phyloP scores from a whole-genome alignment of 2,329 filamentous ascomycete genomes.

The Aspergillus terreus region DNA sequence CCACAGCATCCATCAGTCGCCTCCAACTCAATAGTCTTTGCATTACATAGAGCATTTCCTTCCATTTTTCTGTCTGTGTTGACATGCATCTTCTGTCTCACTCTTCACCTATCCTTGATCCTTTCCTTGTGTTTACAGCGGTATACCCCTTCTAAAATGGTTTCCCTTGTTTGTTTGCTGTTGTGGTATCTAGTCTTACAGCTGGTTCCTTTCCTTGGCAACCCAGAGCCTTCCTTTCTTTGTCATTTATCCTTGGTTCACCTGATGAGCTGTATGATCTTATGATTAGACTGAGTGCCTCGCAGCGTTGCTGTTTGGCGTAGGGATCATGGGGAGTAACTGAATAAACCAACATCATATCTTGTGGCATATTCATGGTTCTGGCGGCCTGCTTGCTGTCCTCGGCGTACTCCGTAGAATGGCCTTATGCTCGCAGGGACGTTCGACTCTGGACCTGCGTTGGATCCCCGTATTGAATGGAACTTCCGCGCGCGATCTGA shows the following conservation, averaged over 20 bases:
- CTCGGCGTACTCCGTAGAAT: no score
- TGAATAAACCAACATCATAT: not conserved
- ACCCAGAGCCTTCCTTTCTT: constrained; percentile 6
- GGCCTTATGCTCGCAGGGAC: no score
- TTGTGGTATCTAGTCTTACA: constrained; percentile 11
- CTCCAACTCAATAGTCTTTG: constrained; percentile 4
- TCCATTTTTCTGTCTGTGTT: constrained; percentile 1
- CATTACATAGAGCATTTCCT: constrained; percentile 4
- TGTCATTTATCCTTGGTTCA: constrained; percentile 5
- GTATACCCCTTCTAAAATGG: constrained; percentile 28
- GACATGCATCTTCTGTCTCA: not conserved
- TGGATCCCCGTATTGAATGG: no score
- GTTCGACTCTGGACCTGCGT: no score
- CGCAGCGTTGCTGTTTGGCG: not conserved
- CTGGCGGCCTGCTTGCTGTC: no score
- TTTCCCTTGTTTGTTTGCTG: constrained; percentile 19
- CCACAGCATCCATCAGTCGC: constrained; percentile 32
- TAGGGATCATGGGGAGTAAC: not conserved
- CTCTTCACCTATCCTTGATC: constrained; percentile 1
- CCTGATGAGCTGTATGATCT: constrained; percentile 17
- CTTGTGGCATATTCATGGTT: no score
- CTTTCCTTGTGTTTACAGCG: constrained; percentile 25
- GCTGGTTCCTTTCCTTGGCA: constrained; percentile 7
- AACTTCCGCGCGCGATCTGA: no score
- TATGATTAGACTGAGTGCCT: constrained; percentile 7